phyloP scores from a whole-genome alignment of 768 basidiomycete species.

The Phaeolepiota aurea region DNA sequence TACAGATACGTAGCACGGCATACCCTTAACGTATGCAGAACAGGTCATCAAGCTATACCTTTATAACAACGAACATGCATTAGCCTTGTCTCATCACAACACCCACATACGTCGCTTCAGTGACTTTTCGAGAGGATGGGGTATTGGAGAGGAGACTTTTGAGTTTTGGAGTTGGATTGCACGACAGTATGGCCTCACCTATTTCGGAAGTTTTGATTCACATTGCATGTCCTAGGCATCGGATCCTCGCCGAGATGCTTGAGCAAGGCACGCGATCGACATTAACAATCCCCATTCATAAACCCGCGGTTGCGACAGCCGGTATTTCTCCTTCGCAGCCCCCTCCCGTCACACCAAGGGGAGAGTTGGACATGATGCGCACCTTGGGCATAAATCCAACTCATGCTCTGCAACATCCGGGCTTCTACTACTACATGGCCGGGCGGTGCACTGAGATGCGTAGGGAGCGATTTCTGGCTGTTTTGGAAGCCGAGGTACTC shows the following conservation, averaged over 20 bases:
- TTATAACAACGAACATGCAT: slow-evolving; percentile 80
- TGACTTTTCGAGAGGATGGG: slow-evolving; percentile 87
- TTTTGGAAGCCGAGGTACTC: slow-evolving; percentile 53
- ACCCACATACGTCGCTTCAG: slow-evolving; percentile 80
- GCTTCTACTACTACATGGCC: slow-evolving; percentile 87
- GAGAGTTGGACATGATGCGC: slow-evolving; percentile 54
- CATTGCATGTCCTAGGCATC: slow-evolving; percentile 46
- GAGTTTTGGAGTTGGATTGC: slow-evolving; percentile 98
- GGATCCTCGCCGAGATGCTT: slow-evolving; percentile 84
- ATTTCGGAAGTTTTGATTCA: not conserved
- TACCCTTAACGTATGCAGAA: slow-evolving; percentile 1
- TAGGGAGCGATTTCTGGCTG: slow-evolving; percentile 54
- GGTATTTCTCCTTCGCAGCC: slow-evolving; percentile 11
- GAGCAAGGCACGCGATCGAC: slow-evolving; percentile 69
- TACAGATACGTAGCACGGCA: not conserved
- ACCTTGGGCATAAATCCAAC: slow-evolving; percentile 70
- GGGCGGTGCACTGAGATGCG: slow-evolving; percentile 80
- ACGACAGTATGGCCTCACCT: slow-evolving; percentile 48
- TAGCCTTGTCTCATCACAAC: slow-evolving; percentile 77
- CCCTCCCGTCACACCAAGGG: slow-evolving; percentile 9
- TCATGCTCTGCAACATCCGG: slow-evolving; percentile 82
- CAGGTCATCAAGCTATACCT: slow-evolving; percentile 88
- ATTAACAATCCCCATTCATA: slow-evolving; percentile 52
- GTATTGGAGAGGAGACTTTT: slow-evolving; percentile 92
- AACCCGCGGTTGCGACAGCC: slow-evolving; percentile 28